These are phyloP conservation scores for Metarhizium brunneum DNA, from an alignment of 2,329 filamentous ascomycete genomes.

Conservation along the genomic window DNA sequence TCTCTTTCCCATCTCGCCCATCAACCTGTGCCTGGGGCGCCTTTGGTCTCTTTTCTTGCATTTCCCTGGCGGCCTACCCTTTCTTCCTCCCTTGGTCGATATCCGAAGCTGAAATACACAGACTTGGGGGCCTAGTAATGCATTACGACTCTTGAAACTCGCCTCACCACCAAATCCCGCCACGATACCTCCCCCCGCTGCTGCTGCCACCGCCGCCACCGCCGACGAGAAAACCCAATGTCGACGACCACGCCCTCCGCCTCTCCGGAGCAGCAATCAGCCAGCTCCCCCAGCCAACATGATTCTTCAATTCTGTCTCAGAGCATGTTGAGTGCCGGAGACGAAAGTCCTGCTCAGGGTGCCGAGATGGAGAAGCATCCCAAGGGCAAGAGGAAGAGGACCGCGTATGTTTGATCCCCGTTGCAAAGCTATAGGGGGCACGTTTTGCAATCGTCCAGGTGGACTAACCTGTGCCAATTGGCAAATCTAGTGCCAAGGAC, in stretches of 20 bases:
- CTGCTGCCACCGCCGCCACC: not conserved
- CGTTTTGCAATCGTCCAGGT: not conserved
- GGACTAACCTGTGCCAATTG: slow-evolving; percentile 14
- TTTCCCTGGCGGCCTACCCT: not conserved
- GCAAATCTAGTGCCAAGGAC: slow-evolving; percentile 62
- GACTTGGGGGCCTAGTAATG: slow-evolving; percentile 5
- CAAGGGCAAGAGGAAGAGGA: slow-evolving; percentile 54
- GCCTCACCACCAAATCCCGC: slow-evolving; percentile 4
- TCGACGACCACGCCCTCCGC: slow-evolving; percentile 16
- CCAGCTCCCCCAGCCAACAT: slow-evolving; percentile 15
- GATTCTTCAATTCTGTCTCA: slow-evolving; percentile 12
- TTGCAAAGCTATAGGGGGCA: not conserved
- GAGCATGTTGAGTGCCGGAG: not conserved
- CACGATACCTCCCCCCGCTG: not conserved
- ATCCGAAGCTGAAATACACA: not conserved
- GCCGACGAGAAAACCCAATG: slow-evolving; percentile 8
- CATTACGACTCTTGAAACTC: slow-evolving; percentile 3
- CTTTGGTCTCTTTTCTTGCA: not conserved
- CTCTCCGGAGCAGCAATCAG: slow-evolving; percentile 15
- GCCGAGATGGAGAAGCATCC: slow-evolving; percentile 35
- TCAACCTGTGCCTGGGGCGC: not conserved
- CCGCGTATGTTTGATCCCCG: slow-evolving; percentile 39
- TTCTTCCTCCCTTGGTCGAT: not conserved
- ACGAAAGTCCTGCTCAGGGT: slow-evolving; percentile 1
- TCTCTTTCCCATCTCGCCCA: too few relatives aligned